Evolutionary conservation across 139 green algal genomes (phyloP), one percentile per base, ranked within the genome.

Genomic region (Nannochloris sp.): DNA sequence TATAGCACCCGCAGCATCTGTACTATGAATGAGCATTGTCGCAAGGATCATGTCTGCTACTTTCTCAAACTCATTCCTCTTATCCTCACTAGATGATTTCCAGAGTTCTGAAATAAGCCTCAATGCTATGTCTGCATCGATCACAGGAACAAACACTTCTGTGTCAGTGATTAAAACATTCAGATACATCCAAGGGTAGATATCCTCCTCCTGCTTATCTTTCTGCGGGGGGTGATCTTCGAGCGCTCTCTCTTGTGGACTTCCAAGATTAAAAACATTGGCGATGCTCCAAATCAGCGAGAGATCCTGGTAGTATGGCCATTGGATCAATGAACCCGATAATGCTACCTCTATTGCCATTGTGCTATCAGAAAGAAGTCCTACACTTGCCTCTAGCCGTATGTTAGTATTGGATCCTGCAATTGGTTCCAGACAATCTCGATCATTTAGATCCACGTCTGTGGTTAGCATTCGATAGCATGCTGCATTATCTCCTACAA

Each of bases 281-380:
- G 80, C 61, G n/a, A 85, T 62, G 14, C 82, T 83, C 18, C 54
- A 79, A 24, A 76, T 51, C 23, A 93, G 71, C 6, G 70, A 80
- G 25, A 85, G 70, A 58, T 93, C 86, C 1, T 78, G 62, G 23
- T 89, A 77, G 73, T 89, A 93, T 4, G 86, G 86, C 86, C 86
- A 93, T 56, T 88, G 78, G 24, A 88, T 5, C 36, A 88, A 54
- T 2, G 74, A 64, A 48, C 83, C 60, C 36, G 66, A 72, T 7
- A 87, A 18, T 14, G 71, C 58, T 6, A 87, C 64, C 68, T 87
- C 74, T 25, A 80, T 61, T 9, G 75, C 75, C 50, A 87, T 75
- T 5, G 82, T 91, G 19, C 75, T 75, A 43, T 87, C 79, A 16
- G 60, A 24, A 21, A 85, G 49, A 62, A 89, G 37, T 11, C 59